Evolutionary conservation across 768 basidiomycete species (phyloP).

Genomic region (Lentinula sp.): DNA sequence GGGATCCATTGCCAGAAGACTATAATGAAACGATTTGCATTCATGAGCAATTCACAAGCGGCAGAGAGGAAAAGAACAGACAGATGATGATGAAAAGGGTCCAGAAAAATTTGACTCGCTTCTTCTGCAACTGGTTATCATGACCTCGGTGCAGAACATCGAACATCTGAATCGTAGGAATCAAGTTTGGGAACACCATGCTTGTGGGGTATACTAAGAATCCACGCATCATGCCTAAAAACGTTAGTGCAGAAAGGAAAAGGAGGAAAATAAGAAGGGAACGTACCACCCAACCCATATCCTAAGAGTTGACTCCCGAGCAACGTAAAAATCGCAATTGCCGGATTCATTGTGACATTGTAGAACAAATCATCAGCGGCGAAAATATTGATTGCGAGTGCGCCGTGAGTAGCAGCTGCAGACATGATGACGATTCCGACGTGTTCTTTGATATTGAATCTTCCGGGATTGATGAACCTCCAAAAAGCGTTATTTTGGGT

Average conservation of each 20-base stretch:
- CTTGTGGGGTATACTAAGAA: slow-evolving; percentile 13
- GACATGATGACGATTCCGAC: slow-evolving; percentile 39
- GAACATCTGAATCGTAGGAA: slow-evolving; percentile 13
- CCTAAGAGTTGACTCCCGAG: slow-evolving; percentile 23
- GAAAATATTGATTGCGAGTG: slow-evolving; percentile 35
- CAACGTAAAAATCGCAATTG: slow-evolving; percentile 21
- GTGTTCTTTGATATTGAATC: slow-evolving; percentile 45
- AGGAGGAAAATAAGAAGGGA: background rate
- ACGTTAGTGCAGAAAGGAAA: background rate
- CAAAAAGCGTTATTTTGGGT: slow-evolving; percentile 16
- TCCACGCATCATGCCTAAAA: slow-evolving; percentile 9
- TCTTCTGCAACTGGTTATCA: slow-evolving; percentile 19
- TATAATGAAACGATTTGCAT: background rate
- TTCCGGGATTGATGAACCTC: slow-evolving; percentile 37
- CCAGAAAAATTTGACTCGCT: slow-evolving; percentile 34
- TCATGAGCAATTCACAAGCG: slow-evolving; percentile 1
- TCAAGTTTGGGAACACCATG: slow-evolving; percentile 6
- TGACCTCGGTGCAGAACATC: slow-evolving; percentile 25
- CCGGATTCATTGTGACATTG: slow-evolving; percentile 22
- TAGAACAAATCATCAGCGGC: slow-evolving; percentile 39
- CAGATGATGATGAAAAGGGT: slow-evolving; percentile 26
- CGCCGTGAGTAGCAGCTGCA: slow-evolving; percentile 35
- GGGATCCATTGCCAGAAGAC: slow-evolving; percentile 12
- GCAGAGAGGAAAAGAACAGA: slow-evolving; percentile 14
- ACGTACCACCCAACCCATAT: slow-evolving; percentile 17